Evolutionary conservation across 495 filamentous ascomycete species (phyloP).

Genomic region (Penicillium nucicola): DNA sequence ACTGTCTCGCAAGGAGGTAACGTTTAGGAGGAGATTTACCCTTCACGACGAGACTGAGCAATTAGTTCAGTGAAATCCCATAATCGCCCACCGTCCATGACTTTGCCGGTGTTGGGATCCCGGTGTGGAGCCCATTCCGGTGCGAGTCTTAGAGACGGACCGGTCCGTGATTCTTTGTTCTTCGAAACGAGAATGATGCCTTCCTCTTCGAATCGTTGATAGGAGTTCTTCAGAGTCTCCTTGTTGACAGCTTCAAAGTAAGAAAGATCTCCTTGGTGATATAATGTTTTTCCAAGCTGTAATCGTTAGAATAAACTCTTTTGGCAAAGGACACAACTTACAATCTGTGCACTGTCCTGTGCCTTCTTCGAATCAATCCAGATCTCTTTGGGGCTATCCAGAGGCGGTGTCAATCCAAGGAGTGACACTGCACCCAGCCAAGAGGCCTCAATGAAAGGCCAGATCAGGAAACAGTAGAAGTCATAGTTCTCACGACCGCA

Average conservation of each 20-base stretch:
- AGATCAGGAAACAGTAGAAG: slow-evolving; percentile 97
- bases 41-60: slow-evolving; percentile 76
- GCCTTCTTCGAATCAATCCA: slow-evolving; percentile 78
- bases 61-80: slow-evolving; percentile 93
- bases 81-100: slow-evolving; percentile 67
- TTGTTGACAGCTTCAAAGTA: slow-evolving; percentile 99
- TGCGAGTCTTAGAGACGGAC: slow-evolving; percentile 62
- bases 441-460: slow-evolving; percentile 91
- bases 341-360: slow-evolving; percentile 79
- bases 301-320: slow-evolving; percentile 16
- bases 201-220: slow-evolving; percentile 83
- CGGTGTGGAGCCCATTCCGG: slow-evolving; percentile 75
- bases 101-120: slow-evolving; percentile 54
- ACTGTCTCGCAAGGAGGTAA: neutral
- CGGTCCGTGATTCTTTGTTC: slow-evolving; percentile 52
- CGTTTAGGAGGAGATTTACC: slow-evolving; percentile 41
- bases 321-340: slow-evolving; percentile 34
- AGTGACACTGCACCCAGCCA: slow-evolving; percentile 90
- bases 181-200: slow-evolving; percentile 76
- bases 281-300: slow-evolving; percentile 91
- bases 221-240: slow-evolving; percentile 91
- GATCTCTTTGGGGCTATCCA: slow-evolving; percentile 53
- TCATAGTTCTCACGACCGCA: slow-evolving; percentile 90
- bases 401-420: slow-evolving; percentile 77
- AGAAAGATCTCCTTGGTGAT: slow-evolving; percentile 92